A percentile compares a stretch with the other conserved stretches of the same genome.
These are phyloP conservation scores for Chaetomium sp. DNA, from an alignment of 2,329 filamentous ascomycete species.

Conservation along the genomic window DNA sequence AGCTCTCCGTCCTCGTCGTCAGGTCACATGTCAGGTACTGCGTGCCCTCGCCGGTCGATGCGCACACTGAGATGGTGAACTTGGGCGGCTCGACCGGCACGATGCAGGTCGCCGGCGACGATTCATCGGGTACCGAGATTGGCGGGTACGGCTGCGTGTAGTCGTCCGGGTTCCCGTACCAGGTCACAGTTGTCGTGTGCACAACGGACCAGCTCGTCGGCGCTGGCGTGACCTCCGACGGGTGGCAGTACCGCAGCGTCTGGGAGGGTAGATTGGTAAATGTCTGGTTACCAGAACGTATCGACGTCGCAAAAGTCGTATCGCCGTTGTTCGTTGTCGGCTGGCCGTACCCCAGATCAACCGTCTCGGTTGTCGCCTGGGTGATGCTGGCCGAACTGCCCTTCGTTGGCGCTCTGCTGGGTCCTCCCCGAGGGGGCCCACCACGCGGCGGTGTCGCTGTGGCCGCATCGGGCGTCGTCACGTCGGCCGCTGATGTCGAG, in stretches of 20 bases:
- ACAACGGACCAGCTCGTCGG: conserved; percentile 38
- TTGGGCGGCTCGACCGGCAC: conserved; percentile 11
- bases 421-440: neutral
- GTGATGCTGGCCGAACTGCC: neutral
- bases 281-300: conserved; percentile 7
- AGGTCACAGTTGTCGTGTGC: conserved; percentile 45
- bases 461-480: neutral
- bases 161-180: conserved; percentile 38
- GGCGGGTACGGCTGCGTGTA: conserved; percentile 42
- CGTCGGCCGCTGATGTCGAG: neutral
- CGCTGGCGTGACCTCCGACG: conserved; percentile 16
- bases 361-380: neutral
- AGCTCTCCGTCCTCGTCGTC: conserved; percentile 30
- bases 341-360: conserved; percentile 10
- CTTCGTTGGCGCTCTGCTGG: neutral
- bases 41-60: conserved; percentile 24
- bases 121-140: conserved; percentile 31
- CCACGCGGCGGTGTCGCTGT: neutral
- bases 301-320: conserved; percentile 13
- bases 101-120: conserved; percentile 34
- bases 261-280: conserved; percentile 3
- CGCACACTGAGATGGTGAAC: conserved; percentile 21
- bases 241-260: conserved; percentile 19
- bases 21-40: conserved; percentile 28
- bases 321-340: neutral